Evolutionary conservation across 371 early-diverging fungal genomes (phyloP).

Genomic region (Rhizopus arrhizus): DNA sequence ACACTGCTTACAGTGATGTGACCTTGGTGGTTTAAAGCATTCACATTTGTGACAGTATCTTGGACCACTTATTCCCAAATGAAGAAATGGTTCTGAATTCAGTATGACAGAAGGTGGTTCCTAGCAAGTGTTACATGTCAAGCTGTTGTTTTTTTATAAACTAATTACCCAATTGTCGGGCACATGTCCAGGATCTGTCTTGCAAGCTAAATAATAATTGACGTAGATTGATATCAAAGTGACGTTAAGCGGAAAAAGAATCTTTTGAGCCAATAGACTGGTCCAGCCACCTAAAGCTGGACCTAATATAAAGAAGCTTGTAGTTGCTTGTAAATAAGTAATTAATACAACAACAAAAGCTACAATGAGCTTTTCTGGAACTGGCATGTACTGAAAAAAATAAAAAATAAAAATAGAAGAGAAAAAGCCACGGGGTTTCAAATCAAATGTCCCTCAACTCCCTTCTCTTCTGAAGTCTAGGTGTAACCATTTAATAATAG

Average conservation of each 20-base stretch:
- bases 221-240: constrained; percentile 59
- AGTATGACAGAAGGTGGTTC: constrained; percentile 22
- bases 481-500: too few relatives aligned
- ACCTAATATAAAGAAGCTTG: constrained; percentile 25
- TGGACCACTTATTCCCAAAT: constrained; percentile 25
- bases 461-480: too few relatives aligned
- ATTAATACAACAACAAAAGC: constrained; percentile 19
- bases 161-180: constrained; percentile 65
- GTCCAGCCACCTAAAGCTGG: constrained; percentile 34
- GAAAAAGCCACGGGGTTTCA: background rate
- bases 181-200: constrained; percentile 75
- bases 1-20: constrained; percentile 80
- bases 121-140: constrained; percentile 1
- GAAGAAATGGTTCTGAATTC: background rate
- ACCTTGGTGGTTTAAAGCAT: constrained; percentile 72
- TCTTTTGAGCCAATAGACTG: constrained; percentile 24
- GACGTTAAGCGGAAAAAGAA: constrained; percentile 63
- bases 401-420: constrained; percentile 2
- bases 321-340: constrained; percentile 19
- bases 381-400: constrained; percentile 2
- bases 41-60: constrained; percentile 75
- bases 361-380: constrained; percentile 27
- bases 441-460: background rate
- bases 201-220: constrained; percentile 78
- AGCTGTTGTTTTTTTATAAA: background rate